Conservation (phyloP, 441 rosid genomes). For the Arabidopsis hybrid region DNA sequence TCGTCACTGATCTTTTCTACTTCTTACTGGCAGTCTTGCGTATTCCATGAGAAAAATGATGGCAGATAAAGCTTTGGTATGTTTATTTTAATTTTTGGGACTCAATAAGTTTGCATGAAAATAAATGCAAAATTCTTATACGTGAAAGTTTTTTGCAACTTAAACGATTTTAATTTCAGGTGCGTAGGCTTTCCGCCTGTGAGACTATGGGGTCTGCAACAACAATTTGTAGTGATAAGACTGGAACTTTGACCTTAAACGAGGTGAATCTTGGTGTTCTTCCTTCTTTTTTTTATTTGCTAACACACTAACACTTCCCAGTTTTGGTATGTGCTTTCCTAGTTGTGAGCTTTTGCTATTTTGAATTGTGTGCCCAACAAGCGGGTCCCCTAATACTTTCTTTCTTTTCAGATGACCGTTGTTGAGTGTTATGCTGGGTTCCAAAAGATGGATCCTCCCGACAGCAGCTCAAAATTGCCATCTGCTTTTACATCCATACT, state of each 20-base stretch:
- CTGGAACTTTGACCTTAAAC: slow-evolving; percentile 95
- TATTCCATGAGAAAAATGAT: slow-evolving; percentile 99
- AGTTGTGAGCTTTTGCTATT: slow-evolving; percentile 25
- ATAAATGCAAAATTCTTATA: slow-evolving; percentile 1
- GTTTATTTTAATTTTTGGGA: slow-evolving; percentile 27
- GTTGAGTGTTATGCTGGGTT: slow-evolving; percentile 79
- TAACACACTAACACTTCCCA: slow-evolving; percentile 6
- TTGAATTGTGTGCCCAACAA: slow-evolving; percentile 2
- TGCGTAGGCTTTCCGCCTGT: slow-evolving; percentile 97
- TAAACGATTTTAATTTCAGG: slow-evolving; percentile 59
- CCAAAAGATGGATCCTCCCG: slow-evolving; percentile 64
- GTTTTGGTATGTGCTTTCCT: slow-evolving; percentile 2
- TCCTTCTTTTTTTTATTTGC: slow-evolving; percentile 26
- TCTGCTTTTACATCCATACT: slow-evolving; percentile 57
- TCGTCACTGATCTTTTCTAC: slow-evolving; percentile 16
- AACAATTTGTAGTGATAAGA: slow-evolving; percentile 98
- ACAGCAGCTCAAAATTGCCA: slow-evolving; percentile 61
- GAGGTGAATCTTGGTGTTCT: slow-evolving; percentile 52
- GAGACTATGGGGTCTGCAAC: slow-evolving; percentile 99
- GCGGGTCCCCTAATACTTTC: slow-evolving; percentile 12
- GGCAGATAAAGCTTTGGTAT: slow-evolving; percentile 97
- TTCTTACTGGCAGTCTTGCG: slow-evolving; percentile 75
- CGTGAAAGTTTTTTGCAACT: not conserved
- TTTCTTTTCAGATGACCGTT: slow-evolving; percentile 73
- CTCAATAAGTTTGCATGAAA: slow-evolving; percentile 2